phyloP scores from a whole-genome alignment of 208 protist genomes.

The Novymonas esmeraldas region DNA sequence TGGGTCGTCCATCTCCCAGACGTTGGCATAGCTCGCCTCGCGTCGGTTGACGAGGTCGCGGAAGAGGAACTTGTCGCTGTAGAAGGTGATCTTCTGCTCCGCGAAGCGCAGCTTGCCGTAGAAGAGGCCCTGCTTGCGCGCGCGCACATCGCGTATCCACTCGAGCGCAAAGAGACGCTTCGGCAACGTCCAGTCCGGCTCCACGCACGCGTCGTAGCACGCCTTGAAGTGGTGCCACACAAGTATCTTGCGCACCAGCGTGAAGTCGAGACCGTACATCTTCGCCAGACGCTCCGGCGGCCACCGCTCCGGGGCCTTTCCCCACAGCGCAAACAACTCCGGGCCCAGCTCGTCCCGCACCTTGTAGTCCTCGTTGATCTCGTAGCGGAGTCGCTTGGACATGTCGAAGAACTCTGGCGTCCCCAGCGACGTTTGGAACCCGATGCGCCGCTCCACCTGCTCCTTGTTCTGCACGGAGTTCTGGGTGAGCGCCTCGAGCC shows the following conservation, averaged over 20 bases:
- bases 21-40: conserved; percentile 94
- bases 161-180: conserved; percentile 94
- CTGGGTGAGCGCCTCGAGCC: conserved; percentile 91
- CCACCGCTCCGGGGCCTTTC: conserved; percentile 93
- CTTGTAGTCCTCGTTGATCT: conserved; percentile 96
- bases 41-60: conserved; percentile 91
- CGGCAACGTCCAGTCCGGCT: conserved; percentile 93
- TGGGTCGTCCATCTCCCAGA: conserved; percentile 95
- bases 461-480: conserved; percentile 90
- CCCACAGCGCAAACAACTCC: conserved; percentile 93
- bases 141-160: conserved; percentile 92
- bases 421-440: conserved; percentile 90
- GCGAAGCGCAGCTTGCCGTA: conserved; percentile 94
- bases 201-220: conserved; percentile 94
- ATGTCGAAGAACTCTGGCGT: conserved; percentile 95
- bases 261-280: conserved; percentile 95
- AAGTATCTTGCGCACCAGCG: conserved; percentile 90
- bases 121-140: conserved; percentile 89
- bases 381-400: conserved; percentile 89
- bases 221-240: conserved; percentile 95
- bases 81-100: conserved; percentile 94
- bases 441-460: conserved; percentile 87
- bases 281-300: conserved; percentile 93
- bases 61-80: conserved; percentile 94
- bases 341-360: conserved; percentile 93